These are phyloP conservation scores for Hypoxylon rickii DNA, from an alignment of 495 filamentous ascomycete species.

Conservation along the genomic window DNA sequence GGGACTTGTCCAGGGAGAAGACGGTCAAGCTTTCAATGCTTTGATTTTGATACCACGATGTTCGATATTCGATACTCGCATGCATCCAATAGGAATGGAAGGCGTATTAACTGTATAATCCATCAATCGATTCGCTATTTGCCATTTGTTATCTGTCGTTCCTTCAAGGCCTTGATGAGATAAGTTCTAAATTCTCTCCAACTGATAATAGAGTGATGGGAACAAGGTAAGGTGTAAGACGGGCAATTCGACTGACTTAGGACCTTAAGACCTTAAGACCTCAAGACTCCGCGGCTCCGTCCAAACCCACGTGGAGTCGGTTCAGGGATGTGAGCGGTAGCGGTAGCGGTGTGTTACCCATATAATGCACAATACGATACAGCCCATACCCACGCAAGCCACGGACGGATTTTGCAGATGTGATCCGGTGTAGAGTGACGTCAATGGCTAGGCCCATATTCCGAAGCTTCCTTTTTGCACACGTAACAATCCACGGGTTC, in stretches of 20 bases:
- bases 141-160: too few relatives aligned
- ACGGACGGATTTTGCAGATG: not conserved
- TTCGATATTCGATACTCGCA: not conserved
- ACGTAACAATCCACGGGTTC: not conserved
- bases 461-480: constrained; percentile 13
- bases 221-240: too few relatives aligned
- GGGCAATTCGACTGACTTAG: too few relatives aligned
- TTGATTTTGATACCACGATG: constrained; percentile 24
- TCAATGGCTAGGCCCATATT: constrained; percentile 15
- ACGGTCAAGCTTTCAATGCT: constrained; percentile 6
- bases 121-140: too few relatives aligned
- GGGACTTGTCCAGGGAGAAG: not conserved
- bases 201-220: too few relatives aligned
- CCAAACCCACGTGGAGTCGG: constrained; percentile 10
- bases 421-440: constrained; percentile 11
- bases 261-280: too few relatives aligned
- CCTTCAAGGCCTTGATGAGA: too few relatives aligned
- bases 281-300: constrained; percentile 2
- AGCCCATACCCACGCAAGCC: not conserved
- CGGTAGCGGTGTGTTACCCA: too few relatives aligned
- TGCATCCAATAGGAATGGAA: not conserved
- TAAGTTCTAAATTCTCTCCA: too few relatives aligned
- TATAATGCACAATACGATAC: too few relatives aligned
- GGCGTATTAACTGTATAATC: too few relatives aligned
- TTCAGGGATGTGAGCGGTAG: constrained; percentile 12